These are phyloP conservation scores for Sideroxylon spinosum DNA, from an alignment of 179 eudicot genomes.

Conservation along the genomic window DNA sequence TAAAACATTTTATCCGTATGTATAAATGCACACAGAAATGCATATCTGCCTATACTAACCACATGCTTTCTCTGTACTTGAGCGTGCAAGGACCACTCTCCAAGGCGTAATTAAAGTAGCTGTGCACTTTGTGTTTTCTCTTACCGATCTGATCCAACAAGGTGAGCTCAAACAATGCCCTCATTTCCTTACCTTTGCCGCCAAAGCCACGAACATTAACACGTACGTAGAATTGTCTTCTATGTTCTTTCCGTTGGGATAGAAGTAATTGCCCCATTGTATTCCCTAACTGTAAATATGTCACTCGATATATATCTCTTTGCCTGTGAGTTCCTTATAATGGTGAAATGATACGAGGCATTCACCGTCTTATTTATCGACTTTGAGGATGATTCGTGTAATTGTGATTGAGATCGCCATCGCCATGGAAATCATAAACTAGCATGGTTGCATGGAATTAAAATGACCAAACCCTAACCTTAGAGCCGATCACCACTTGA, in stretches of 20 bases:
- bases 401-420: slow-evolving; percentile 15
- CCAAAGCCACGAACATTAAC: slow-evolving; percentile 73
- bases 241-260: slow-evolving; percentile 80
- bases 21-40: neutral
- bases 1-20: neutral
- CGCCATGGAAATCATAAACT: slow-evolving; percentile 20
- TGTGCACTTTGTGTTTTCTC: slow-evolving; percentile 76
- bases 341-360: slow-evolving; percentile 68
- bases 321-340: slow-evolving; percentile 71
- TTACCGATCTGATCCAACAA: slow-evolving; percentile 67
- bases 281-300: slow-evolving; percentile 67
- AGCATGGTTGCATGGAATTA: slow-evolving; percentile 38
- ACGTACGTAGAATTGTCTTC: slow-evolving; percentile 67
- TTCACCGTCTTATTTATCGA: slow-evolving; percentile 70
- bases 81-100: slow-evolving; percentile 90
- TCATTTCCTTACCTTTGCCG: slow-evolving; percentile 81
- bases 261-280: slow-evolving; percentile 89
- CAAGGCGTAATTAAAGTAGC: slow-evolving; percentile 73
- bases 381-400: slow-evolving; percentile 42
- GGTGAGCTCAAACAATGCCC: slow-evolving; percentile 83
- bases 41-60: slow-evolving; percentile 37
- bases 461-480: neutral
- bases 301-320: slow-evolving; percentile 77
- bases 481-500: neutral
- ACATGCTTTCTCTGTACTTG: slow-evolving; percentile 91